Evolutionary conservation across 1,284 basidiomycete species (phyloP).

Genomic region (Fomitiporia mediterranea): DNA sequence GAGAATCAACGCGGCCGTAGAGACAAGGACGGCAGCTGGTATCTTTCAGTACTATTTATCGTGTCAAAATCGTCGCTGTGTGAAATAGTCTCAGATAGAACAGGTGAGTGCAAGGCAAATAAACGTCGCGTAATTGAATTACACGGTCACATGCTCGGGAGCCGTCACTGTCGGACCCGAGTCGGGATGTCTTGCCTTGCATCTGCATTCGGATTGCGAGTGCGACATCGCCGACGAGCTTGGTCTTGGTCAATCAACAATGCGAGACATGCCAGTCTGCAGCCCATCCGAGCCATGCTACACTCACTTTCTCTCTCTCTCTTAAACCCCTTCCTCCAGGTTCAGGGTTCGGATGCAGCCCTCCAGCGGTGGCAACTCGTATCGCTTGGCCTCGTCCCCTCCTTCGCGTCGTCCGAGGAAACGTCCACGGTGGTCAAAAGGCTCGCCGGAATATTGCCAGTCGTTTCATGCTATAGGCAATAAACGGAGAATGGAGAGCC

Average conservation of each 20-base stretch:
- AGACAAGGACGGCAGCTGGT: no score
- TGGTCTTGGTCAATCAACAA: slow-evolving; percentile 31
- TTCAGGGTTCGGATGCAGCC: neutral
- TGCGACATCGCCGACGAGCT: slow-evolving; percentile 10
- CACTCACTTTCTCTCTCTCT: neutral
- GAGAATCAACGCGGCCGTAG: no score
- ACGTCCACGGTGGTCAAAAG: neutral
- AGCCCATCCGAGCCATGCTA: neutral
- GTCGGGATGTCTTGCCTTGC: no score
- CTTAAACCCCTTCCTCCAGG: neutral
- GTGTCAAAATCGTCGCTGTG: no score
- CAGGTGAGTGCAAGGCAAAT: no score
- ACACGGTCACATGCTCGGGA: no score
- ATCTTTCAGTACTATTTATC: no score
- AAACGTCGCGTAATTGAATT: no score
- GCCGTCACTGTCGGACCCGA: no score
- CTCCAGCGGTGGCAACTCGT: neutral
- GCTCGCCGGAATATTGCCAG: neutral
- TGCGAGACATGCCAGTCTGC: neutral
- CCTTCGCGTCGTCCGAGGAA: neutral
- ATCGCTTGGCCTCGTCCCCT: no score
- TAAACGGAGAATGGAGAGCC: neutral
- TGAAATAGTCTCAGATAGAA: no score
- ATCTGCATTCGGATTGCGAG: no score
- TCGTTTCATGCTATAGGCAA: neutral